phyloP scores from a whole-genome alignment of 257 asterid genomes.

The Solanum bulbocastanum region DNA sequence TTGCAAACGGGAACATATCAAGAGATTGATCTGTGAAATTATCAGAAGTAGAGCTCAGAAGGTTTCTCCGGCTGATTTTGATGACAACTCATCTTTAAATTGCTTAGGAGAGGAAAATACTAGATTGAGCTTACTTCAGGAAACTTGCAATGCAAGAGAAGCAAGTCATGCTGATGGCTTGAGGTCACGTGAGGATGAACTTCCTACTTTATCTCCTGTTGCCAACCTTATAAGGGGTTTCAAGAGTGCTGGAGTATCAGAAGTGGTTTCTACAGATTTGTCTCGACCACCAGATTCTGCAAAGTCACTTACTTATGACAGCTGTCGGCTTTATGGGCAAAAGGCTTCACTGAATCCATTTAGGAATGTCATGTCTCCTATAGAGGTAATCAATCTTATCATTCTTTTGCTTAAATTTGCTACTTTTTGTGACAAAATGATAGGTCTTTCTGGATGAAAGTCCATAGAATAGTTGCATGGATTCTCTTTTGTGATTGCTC shows the following conservation, averaged over 20 bases:
- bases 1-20: conserved; percentile 52
- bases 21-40: conserved; percentile 40
- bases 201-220: conserved; percentile 1
- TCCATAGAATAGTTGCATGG: background rate
- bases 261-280: conserved; percentile 1
- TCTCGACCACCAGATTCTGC: background rate
- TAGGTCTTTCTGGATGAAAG: background rate
- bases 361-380: conserved; percentile 22
- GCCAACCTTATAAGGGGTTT: conserved; percentile 2
- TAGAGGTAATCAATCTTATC: conserved; percentile 37
- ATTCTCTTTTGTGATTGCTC: background rate
- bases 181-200: conserved; percentile 8
- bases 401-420: background rate
- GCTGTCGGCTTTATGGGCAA: conserved; percentile 10
- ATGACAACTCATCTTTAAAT: conserved; percentile 6
- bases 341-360: background rate
- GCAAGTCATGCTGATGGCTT: conserved; percentile 10
- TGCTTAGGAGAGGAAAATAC: conserved; percentile 13
- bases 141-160: conserved; percentile 10
- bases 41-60: conserved; percentile 22
- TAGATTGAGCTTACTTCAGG: conserved; percentile 6
- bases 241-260: conserved; percentile 5
- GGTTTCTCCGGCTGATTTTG: conserved; percentile 16
- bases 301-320: conserved; percentile 3
- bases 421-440: background rate